Conservation (phyloP, 345 rosid species). For the Arabidopsis arenosa region DNA sequence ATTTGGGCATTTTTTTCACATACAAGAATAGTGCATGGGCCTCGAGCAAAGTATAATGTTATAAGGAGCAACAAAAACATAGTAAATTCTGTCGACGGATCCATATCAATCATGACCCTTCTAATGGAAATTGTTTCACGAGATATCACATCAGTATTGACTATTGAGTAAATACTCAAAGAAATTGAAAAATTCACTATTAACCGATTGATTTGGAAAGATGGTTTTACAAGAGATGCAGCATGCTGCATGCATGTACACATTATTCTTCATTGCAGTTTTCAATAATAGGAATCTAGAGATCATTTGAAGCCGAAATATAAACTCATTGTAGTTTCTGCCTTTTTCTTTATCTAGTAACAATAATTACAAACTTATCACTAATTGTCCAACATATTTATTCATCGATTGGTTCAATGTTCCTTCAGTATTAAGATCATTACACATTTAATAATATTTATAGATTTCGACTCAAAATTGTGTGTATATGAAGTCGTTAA, state of each 20-base stretch:
- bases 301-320: not conserved
- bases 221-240: not conserved
- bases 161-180: not conserved
- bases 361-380: not conserved
- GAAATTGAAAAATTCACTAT: not conserved
- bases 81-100: not conserved
- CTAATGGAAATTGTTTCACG: not conserved
- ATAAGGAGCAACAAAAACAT: not conserved
- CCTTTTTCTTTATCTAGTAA: not conserved
- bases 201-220: conserved; percentile 10
- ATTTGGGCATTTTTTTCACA: not conserved
- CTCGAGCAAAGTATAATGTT: not conserved
- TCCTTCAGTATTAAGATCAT: not conserved
- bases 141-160: not conserved
- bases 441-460: not conserved
- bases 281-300: not conserved
- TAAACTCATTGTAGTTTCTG: not conserved
- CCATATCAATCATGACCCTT: not conserved
- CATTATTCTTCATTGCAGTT: not conserved
- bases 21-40: not conserved
- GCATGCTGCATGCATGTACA: not conserved
- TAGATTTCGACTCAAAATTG: not conserved
- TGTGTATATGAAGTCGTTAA: not conserved
- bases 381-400: not conserved
- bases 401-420: not conserved